Evolutionary conservation across 495 filamentous ascomycete genomes (phyloP).

Genomic region (Neurospora tetraspora): DNA sequence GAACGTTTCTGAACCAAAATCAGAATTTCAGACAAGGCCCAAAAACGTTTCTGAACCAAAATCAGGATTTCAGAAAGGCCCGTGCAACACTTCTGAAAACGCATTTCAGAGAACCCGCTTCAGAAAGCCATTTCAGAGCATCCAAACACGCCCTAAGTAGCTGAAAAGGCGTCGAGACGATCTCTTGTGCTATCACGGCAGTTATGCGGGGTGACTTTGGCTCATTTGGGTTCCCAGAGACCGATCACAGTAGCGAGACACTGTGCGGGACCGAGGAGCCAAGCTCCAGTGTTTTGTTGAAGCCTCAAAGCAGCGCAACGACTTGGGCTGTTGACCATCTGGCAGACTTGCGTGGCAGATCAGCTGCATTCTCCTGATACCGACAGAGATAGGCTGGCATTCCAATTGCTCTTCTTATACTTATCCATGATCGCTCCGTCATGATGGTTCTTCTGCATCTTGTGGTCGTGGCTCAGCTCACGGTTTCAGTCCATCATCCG

Average conservation of each 20-base stretch:
- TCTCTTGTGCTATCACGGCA: neutral
- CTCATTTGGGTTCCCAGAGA: neutral
- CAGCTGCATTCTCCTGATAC: neutral
- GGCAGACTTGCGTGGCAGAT: neutral
- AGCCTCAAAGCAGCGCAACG: neutral
- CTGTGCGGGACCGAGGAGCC: neutral
- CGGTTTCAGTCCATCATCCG: neutral
- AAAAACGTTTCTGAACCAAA: no score
- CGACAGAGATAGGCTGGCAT: neutral
- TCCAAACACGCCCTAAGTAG: no score
- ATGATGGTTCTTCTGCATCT: neutral
- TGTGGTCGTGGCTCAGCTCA: neutral
- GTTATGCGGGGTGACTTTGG: neutral
- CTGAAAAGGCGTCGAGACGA: neutral
- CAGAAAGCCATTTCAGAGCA: no score
- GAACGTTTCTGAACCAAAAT: no score
- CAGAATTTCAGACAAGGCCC: no score
- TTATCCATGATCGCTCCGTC: neutral
- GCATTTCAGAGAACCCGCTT: no score
- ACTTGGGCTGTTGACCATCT: neutral
- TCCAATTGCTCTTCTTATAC: neutral
- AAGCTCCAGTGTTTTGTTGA: neutral
- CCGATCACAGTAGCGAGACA: neutral
- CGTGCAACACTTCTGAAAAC: no score
- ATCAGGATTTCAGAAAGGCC: no score